These are phyloP conservation scores for Anastatica hierochuntica DNA, from an alignment of 345 rosid species.

Conservation along the genomic window DNA sequence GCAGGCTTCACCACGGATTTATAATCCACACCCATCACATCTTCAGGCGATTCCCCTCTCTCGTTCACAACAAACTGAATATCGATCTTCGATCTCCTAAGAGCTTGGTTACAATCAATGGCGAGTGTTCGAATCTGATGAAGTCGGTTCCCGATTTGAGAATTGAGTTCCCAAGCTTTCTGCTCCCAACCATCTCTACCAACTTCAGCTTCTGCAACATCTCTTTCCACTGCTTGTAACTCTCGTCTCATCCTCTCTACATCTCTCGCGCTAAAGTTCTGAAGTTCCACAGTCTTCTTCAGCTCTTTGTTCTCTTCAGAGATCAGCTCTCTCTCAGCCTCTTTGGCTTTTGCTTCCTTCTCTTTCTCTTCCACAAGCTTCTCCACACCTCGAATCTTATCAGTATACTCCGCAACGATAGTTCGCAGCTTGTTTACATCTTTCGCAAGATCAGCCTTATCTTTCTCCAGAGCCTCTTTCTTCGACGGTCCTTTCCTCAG, in stretches of 20 bases:
- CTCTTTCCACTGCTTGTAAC: constrained; percentile 78
- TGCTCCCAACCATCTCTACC: constrained; percentile 69
- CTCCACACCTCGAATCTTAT: constrained; percentile 33
- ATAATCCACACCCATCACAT: constrained; percentile 77
- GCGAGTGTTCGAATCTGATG: constrained; percentile 61
- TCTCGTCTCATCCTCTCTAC: constrained; percentile 94
- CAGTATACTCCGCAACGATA: constrained; percentile 39
- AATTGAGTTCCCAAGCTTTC: constrained; percentile 69
- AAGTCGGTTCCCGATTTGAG: constrained; percentile 33
- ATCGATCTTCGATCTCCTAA: constrained; percentile 60
- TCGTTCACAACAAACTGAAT: constrained; percentile 48
- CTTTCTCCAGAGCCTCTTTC: constrained; percentile 47
- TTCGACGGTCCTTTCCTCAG: constrained; percentile 46
- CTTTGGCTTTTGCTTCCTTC: constrained; percentile 41
- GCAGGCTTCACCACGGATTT: constrained; percentile 54
- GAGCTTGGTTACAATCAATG: constrained; percentile 68
- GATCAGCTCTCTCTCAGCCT: constrained; percentile 47
- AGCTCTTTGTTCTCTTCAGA: constrained; percentile 64
- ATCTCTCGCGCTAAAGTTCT: constrained; percentile 63
- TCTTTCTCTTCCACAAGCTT: constrained; percentile 50
- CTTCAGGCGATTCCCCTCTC: constrained; percentile 47
- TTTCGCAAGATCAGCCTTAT: constrained; percentile 48
- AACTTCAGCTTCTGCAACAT: constrained; percentile 48
- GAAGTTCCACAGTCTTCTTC: constrained; percentile 59
- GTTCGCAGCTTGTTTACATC: constrained; percentile 60